A percentile compares a stretch with the other conserved stretches of the same genome.
phyloP scores from a whole-genome alignment of 257 asterid genomes.

The Solanum clarkiae region DNA sequence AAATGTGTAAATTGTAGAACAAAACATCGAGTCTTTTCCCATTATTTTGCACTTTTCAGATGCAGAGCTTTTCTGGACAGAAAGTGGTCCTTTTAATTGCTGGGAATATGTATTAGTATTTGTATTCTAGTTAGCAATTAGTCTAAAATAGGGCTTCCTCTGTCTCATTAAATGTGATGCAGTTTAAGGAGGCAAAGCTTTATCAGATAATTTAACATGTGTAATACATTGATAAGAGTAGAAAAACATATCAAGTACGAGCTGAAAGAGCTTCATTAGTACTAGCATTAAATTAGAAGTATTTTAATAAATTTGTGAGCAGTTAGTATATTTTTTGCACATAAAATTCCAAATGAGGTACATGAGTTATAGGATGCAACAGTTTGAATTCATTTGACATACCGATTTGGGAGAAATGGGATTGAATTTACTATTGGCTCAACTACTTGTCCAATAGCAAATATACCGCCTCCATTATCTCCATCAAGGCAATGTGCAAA shows the following conservation, averaged over 20 bases:
- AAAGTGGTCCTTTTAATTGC: too few species aligned
- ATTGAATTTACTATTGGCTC: constrained; percentile 36
- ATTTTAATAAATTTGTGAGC: neutral
- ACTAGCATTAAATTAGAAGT: too few species aligned
- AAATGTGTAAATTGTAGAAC: too few species aligned
- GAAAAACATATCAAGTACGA: neutral
- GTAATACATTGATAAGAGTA: too few species aligned
- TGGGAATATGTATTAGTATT: neutral
- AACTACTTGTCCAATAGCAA: constrained; percentile 54
- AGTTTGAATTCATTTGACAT: neutral
- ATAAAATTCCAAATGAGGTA: neutral
- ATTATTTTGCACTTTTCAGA: too few species aligned
- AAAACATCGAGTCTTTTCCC: too few species aligned
- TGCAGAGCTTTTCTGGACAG: too few species aligned
- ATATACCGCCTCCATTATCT: constrained; percentile 54
- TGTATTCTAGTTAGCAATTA: neutral
- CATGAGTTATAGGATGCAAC: too few species aligned
- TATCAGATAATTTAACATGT: neutral
- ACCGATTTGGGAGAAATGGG: constrained; percentile 34
- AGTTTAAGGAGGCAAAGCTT: neutral
- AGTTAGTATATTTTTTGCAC: neutral
- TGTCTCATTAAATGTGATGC: neutral
- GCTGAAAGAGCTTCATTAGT: neutral
- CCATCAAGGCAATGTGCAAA: constrained; percentile 58
- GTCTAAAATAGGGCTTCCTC: neutral